phyloP scores from a whole-genome alignment of 805 yeast species.

The Cyberlindnera mississippiensis region DNA sequence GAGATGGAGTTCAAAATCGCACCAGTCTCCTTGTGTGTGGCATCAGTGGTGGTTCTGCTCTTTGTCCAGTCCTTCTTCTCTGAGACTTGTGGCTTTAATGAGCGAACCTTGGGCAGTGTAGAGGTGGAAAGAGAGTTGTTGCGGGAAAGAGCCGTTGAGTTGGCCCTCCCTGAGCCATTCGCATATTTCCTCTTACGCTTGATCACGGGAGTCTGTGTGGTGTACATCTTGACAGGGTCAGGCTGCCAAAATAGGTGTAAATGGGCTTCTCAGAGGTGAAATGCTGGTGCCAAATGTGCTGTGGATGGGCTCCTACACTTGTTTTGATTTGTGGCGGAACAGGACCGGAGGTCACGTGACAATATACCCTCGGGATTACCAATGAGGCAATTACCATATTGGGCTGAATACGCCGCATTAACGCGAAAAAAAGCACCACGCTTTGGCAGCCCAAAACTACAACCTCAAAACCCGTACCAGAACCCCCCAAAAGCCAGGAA shows the following conservation, averaged over 20 bases:
- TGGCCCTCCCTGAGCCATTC: too few species aligned
- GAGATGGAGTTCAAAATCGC: background rate
- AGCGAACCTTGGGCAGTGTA: background rate
- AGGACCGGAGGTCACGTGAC: background rate
- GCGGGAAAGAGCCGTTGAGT: too few species aligned
- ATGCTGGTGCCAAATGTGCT: too few species aligned
- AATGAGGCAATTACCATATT: background rate
- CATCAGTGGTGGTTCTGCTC: slow-evolving; percentile 9
- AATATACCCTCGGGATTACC: background rate
- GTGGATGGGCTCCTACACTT: too few species aligned
- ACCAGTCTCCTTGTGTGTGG: slow-evolving; percentile 18
- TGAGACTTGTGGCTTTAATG: slow-evolving; percentile 1
- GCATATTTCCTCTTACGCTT: slow-evolving; percentile 7
- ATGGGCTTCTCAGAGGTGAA: too few species aligned
- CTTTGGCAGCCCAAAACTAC: too few species aligned
- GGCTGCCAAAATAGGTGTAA: too few species aligned
- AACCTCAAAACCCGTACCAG: too few species aligned
- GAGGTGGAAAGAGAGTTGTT: background rate
- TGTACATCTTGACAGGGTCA: too few species aligned
- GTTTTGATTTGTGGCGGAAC: background rate
- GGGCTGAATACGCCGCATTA: background rate
- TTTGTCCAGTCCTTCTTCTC: slow-evolving; percentile 16
- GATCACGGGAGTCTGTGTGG: too few species aligned
- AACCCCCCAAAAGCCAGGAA: too few species aligned
- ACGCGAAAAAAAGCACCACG: background rate